These are phyloP conservation scores for Aspergillus tamarii DNA, from an alignment of 2,329 filamentous ascomycete species.

Conservation along the genomic window DNA sequence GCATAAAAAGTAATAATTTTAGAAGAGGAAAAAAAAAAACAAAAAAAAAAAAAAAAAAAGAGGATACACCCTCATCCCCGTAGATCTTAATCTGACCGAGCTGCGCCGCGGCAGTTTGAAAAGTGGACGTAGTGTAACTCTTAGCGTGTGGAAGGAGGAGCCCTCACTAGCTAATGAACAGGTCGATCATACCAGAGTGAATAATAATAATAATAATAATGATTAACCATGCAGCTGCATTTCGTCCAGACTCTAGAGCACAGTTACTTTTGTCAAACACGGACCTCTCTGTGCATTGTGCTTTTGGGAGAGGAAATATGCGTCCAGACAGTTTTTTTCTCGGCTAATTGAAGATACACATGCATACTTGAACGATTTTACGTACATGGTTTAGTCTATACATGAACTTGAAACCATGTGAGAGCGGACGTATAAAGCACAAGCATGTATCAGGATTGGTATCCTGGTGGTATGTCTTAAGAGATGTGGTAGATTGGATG, in stretches of 20 bases:
- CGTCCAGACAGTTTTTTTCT: not conserved
- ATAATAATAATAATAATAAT: not conserved
- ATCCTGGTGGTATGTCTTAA: not conserved
- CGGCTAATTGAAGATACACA: constrained; percentile 11
- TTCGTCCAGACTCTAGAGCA: not conserved
- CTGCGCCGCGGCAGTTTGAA: constrained; percentile 4
- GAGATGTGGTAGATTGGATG: not conserved
- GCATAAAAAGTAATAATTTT: not conserved
- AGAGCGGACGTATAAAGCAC: not conserved
- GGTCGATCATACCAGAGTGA: constrained; percentile 6
- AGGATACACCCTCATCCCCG: not conserved
- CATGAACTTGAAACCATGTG: not conserved
- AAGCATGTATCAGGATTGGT: not conserved
- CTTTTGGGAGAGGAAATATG: constrained; percentile 5
- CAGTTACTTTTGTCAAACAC: constrained; percentile 13
- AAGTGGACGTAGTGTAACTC: constrained; percentile 6
- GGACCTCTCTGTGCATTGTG: constrained; percentile 23
- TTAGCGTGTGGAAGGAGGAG: not conserved
- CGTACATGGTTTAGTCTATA: not conserved
- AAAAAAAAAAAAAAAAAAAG: not conserved
- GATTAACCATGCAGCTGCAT: not conserved
- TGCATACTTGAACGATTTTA: constrained; percentile 8
- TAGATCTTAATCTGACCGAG: constrained; percentile 10
- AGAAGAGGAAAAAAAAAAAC: not conserved
- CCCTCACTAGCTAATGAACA: not conserved